These are phyloP conservation scores for Peziza echinospora DNA, from an alignment of 495 filamentous ascomycete genomes.

Conservation along the genomic window DNA sequence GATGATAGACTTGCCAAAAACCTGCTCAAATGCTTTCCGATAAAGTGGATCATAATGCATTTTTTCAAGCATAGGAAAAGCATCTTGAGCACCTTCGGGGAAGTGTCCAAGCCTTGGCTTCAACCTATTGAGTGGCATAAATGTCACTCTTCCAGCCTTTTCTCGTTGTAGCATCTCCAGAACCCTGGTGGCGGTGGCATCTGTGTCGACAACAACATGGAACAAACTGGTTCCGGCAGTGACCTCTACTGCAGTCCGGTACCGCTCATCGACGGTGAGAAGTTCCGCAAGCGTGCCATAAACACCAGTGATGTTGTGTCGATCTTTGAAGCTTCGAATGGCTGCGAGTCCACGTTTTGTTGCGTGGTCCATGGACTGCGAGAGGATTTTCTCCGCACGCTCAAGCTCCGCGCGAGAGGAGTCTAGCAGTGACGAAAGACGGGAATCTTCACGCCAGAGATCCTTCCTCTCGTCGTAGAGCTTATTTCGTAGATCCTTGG, in stretches of 20 bases:
- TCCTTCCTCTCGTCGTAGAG: conserved; percentile 77
- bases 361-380: conserved; percentile 69
- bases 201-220: conserved; percentile 89
- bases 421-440: conserved; percentile 51
- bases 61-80: conserved; percentile 67
- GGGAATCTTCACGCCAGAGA: conserved; percentile 77
- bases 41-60: conserved; percentile 56
- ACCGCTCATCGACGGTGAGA: conserved; percentile 61
- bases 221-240: conserved; percentile 85
- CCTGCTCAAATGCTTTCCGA: conserved; percentile 70
- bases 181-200: conserved; percentile 62
- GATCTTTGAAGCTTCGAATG: conserved; percentile 55
- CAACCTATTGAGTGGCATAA: conserved; percentile 76
- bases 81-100: conserved; percentile 58
- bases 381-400: conserved; percentile 51
- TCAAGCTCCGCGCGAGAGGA: conserved; percentile 54
- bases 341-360: conserved; percentile 65
- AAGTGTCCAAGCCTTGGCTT: conserved; percentile 45
- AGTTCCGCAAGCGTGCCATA: conserved; percentile 87
- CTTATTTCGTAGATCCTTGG: conserved; percentile 60
- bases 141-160: conserved; percentile 72
- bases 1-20: conserved; percentile 89
- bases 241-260: conserved; percentile 75
- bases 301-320: conserved; percentile 60
- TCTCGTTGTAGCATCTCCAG: conserved; percentile 59